Conservation (phyloP, 805 yeast species). For the Saturnispora diversa region DNA sequence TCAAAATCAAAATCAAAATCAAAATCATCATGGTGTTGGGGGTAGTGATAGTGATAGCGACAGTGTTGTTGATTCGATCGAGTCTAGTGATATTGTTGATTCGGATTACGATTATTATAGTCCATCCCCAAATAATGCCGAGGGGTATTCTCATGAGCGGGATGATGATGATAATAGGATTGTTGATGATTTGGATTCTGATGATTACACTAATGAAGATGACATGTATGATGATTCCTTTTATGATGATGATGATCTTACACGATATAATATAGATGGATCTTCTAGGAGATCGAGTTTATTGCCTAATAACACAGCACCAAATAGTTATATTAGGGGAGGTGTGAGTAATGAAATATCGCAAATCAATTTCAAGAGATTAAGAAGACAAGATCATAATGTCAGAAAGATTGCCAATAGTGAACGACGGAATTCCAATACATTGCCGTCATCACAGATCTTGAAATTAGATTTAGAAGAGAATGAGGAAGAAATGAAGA, state of each 20-base stretch:
- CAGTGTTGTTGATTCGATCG: conserved; percentile 17
- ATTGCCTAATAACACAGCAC: neutral
- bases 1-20: no score
- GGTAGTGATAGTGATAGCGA: conserved; percentile 12
- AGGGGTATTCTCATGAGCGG: no score
- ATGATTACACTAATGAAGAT: conserved; percentile 22
- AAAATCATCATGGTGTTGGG: no score
- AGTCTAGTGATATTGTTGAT: conserved; percentile 22
- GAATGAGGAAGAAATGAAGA: no score
- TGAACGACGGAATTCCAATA: no score
- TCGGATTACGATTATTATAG: conserved; percentile 19
- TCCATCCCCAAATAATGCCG: conserved; percentile 8
- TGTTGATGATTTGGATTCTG: conserved; percentile 23
- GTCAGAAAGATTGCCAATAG: no score
- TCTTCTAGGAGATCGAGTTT: neutral
- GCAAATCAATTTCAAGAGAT: conserved; percentile 17
- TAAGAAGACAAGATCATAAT: no score
- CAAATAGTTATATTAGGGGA: conserved; percentile 3
- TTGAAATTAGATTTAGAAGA: neutral
- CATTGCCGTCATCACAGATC: no score
- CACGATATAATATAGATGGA: no score
- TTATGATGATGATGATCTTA: neutral
- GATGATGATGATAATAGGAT: conserved; percentile 8
- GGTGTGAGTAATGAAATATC: conserved; percentile 15
- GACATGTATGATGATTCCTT: conserved; percentile 13